Base-by-base conservation (phyloP, 768 basidiomycete genomes). In the Cubamyces lactineus region DNA sequence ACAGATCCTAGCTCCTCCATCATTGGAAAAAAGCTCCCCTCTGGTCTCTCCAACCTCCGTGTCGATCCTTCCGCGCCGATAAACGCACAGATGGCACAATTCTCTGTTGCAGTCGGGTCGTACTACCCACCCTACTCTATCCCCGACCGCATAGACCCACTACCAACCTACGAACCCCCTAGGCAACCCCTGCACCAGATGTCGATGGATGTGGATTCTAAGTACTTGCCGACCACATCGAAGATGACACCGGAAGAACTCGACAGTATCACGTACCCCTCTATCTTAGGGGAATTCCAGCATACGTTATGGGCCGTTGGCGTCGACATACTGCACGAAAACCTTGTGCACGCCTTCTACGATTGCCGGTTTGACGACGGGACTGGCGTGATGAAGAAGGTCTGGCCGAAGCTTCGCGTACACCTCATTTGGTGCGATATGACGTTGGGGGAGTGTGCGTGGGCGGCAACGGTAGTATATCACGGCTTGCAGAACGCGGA, bases 371-470 rank as follows among this genome's bases (percentile, higher is more conserved):
- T 58, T 15, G 57, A 55, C 49, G 48, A 56, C n/a, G 59, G 58
- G 46, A 57, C 43, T 50, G 59, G 43, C 12, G 21, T 16, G 30
- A 13, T n/a, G 28, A 62, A 54, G 52, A 34, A 42, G 51, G 45
- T 63, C 17, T 63, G 58, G 61, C 62, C 61, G 2, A 26, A 30
- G 15, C 30, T 63, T 2, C 28, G 40, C 16, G 51, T 66, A 23
- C 54, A 59, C 15, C 39, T 59, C 30, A 24, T 63, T 5, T 60
- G 57, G 58, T 56, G 59, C 56, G 57, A 63, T 15, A 61, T 63
- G 61, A 47, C 62, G 23, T 15, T 51, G 12, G 58, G 57, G 1
- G 53, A 59, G 41, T 54, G 53, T 12, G 48, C 50, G 16, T 59
- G 57, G 59, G 58, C 47, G 12, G 53, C 42, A 3, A 42, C 49